These are phyloP conservation scores for Termitomyces sp. DNA, from an alignment of 768 basidiomycete species.

Conservation along the genomic window DNA sequence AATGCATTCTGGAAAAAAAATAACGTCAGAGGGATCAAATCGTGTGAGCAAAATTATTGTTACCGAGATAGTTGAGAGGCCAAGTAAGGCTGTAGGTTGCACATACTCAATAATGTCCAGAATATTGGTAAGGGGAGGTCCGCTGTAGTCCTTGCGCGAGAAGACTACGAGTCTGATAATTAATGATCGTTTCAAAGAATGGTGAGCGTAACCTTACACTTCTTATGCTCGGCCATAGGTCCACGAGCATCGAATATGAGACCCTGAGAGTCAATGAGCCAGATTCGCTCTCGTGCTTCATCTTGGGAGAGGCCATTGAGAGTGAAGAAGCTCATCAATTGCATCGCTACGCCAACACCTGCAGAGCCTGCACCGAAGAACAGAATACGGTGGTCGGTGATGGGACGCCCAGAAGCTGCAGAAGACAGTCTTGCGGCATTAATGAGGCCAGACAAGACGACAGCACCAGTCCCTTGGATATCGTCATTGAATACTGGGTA, in stretches of 20 bases:
- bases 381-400: constrained; percentile 77
- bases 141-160: constrained; percentile 75
- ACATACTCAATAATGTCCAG: constrained; percentile 78
- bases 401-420: constrained; percentile 61
- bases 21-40: background rate
- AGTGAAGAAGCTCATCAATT: constrained; percentile 87
- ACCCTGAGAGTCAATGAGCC: constrained; percentile 84
- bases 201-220: constrained; percentile 43
- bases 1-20: constrained; percentile 60
- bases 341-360: constrained; percentile 89
- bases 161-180: constrained; percentile 50
- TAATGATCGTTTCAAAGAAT: background rate
- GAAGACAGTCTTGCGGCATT: constrained; percentile 81
- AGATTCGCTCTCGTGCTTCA: constrained; percentile 75
- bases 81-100: constrained; percentile 85
- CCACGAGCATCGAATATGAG: constrained; percentile 77
- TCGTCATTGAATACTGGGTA: constrained; percentile 90
- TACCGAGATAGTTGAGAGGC: constrained; percentile 81
- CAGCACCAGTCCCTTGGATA: constrained; percentile 88
- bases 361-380: constrained; percentile 93
- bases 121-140: constrained; percentile 71
- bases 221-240: constrained; percentile 77
- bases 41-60: constrained; percentile 8
- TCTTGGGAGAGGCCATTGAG: constrained; percentile 72
- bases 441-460: constrained; percentile 86